Evolutionary conservation across 192 early-diverging fungal species (phyloP), one percentile per base, ranked within the genome.

Genomic region (Anaeromyces robustus): DNA sequence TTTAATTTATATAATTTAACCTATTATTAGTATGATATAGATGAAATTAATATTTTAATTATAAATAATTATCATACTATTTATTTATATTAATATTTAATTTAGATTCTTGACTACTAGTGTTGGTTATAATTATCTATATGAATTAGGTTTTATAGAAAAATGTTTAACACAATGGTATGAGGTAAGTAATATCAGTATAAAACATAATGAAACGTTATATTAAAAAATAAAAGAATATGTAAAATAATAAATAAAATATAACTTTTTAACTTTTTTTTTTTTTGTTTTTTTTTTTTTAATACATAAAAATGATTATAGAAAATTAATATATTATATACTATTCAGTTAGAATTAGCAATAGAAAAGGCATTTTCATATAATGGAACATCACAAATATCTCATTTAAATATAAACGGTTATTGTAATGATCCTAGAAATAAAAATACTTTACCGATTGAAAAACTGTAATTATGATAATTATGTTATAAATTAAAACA

Each of bases 81-180:
- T 7, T 34, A 34, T 34, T 7, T 34, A 34, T 34, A 34, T 7
- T 34, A 34, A 4, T 52, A 80, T 28, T 29, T 37, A n/a, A 29
- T n/a, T n/a, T 68, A 80, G 86, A 59, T 93, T 95, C 77, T 82
- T 96, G 43, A 90, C 92, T 3, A 90, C 89, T 3, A 91, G 92
- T 11, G 88, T 85, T n/a, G 95, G 95, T 2, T 95, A 94, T 82
- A 80, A 84, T 29, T 93, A 94, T 78, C 83, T 96, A 32, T 83
- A 89, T 37, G 87, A 92, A 31, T 83, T 91, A 22, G 90, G 88
- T 29, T 96, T 93, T 84, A 88, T 94, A 16, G 86, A 92, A 81
- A 86, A 86, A 41, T 92, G 95, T 81, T 90, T 95, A 88, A 90
- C 90, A 41, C 89, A 92, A 17, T 96, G 95, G 95, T 92, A 90